These are phyloP conservation scores for Penicillium bialowiezense DNA, from an alignment of 495 filamentous ascomycete species.

Conservation along the genomic window DNA sequence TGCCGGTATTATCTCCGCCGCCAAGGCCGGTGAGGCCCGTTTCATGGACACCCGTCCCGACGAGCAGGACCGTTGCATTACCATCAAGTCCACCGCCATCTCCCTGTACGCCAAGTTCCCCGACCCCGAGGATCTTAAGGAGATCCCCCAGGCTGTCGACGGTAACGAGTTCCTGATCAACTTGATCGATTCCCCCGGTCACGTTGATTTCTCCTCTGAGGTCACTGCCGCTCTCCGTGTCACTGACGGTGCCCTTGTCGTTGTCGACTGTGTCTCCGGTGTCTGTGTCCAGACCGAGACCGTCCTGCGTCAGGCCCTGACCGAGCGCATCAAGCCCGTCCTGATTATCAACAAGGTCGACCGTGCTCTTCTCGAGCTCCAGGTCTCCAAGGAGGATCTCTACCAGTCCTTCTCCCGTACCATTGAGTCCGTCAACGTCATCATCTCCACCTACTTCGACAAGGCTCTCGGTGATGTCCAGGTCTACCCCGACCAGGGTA, in stretches of 20 bases:
- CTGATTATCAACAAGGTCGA: constrained; percentile 99
- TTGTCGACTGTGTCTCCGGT: constrained; percentile 99
- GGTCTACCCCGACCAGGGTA: constrained; percentile 94
- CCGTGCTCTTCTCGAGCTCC: constrained; percentile 96
- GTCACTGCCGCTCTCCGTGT: constrained; percentile 99
- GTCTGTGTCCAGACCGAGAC: constrained; percentile 99
- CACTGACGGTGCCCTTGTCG: constrained; percentile 98
- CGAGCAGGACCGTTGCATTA: constrained; percentile 99
- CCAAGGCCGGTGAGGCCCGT: constrained; percentile 92
- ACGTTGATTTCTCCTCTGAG: constrained; percentile 99
- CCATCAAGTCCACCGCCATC: constrained; percentile 99
- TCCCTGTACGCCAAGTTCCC: constrained; percentile 88
- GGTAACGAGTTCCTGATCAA: constrained; percentile 99
- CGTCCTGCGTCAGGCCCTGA: constrained; percentile 96
- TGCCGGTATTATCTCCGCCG: constrained; percentile 98
- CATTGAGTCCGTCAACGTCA: constrained; percentile 99
- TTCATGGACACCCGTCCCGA: constrained; percentile 97
- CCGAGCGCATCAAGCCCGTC: constrained; percentile 99
- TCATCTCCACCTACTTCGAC: constrained; percentile 98
- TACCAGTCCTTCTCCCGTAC: constrained; percentile 99
- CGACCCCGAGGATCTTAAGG: constrained; percentile 87
- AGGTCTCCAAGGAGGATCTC: constrained; percentile 96
- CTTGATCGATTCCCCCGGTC: constrained; percentile 98
- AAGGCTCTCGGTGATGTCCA: constrained; percentile 95
- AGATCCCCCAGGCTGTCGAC: constrained; percentile 83